Evolutionary conservation across 2,329 filamentous ascomycete genomes (phyloP), one percentile per base, ranked within the genome.

Genomic region (Aspergillus fischeri): DNA sequence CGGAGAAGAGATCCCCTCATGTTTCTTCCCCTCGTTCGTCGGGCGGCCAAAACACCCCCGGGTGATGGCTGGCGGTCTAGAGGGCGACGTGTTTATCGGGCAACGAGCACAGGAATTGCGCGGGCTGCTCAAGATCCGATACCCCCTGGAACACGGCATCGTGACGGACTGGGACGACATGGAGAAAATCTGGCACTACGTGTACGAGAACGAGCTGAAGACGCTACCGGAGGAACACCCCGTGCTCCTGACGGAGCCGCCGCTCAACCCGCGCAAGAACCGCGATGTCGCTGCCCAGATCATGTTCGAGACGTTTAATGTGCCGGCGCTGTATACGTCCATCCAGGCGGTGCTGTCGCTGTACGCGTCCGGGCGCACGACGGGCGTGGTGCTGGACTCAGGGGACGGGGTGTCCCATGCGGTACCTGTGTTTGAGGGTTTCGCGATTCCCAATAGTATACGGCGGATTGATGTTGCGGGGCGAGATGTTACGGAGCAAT

Each of bases 141-240:
- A 97, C 73, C 94, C 94, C 48, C 80, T 99, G 55, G 94, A 97
- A 78, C 94, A 99, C 74, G 94, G 94, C 67, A 95, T 99, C 69
- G 94, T 99, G 62, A 99, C 94, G 66, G 92, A 99, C 76, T 99
- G 94, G 94, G 94, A 97, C 73, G 94, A 99, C 72, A 99, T 99
- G 94, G 94, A 99, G 81, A 87, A 91, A 79, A 99, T 99, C 77
- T 99, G 94, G 94, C 90, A 95, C 69, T 94, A 96, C 71, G 92
- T 99, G 53, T 99, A 97, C 74, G 90, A 90, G 57, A 93, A 97
- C 71, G 94, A 95, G 63, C 76, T 99, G 68, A 97, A 97, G 81
- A 96, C 93, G 51, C 82, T 97, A 72, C 97, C 92, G 76, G 94
- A 99, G 83, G 94, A 99, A 88, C 94, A 99, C 76, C 94, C 94